phyloP scores from a whole-genome alignment of 2,329 filamentous ascomycete genomes.

The Claviceps monticola region DNA sequence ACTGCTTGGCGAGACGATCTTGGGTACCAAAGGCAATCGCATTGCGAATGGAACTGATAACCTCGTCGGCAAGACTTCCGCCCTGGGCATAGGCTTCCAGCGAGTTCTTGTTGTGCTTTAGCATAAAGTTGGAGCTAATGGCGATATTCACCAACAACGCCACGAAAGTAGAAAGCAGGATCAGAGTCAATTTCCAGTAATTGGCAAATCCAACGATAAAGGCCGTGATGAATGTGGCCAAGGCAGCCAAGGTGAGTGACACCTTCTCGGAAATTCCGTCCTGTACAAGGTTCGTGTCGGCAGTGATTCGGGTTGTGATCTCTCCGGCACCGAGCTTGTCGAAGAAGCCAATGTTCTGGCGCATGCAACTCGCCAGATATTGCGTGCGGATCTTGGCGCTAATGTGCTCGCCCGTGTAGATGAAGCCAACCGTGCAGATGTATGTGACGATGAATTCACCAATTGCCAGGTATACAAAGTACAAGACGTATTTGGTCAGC shows the following conservation, averaged over 20 bases:
- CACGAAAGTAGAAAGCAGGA: constrained; percentile 68
- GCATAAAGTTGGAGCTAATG: constrained; percentile 55
- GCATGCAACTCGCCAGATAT: constrained; percentile 72
- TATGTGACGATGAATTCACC: constrained; percentile 69
- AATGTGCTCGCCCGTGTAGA: constrained; percentile 72
- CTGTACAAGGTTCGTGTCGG: constrained; percentile 86
- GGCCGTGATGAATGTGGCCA: constrained; percentile 74
- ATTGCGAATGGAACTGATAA: constrained; percentile 85
- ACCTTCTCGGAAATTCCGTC: constrained; percentile 90
- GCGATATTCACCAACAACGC: constrained; percentile 71
- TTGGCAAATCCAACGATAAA: constrained; percentile 85
- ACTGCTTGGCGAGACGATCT: constrained; percentile 76
- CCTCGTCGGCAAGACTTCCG: constrained; percentile 84
- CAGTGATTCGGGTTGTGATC: constrained; percentile 86
- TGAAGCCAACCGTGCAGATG: constrained; percentile 74
- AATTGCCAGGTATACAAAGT: constrained; percentile 76
- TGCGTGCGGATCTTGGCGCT: constrained; percentile 65
- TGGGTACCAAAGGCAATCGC: constrained; percentile 88
- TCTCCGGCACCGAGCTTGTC: constrained; percentile 88
- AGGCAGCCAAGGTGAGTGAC: constrained; percentile 57
- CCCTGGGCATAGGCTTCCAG: constrained; percentile 70
- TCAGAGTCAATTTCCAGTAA: constrained; percentile 87
- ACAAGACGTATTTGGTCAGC: constrained; percentile 54
- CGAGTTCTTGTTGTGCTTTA: constrained; percentile 68
- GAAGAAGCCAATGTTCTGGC: constrained; percentile 84